A percentile compares a stretch with the other conserved stretches of the same genome.
Evolutionary conservation across 2,329 filamentous ascomycete species (phyloP).

Genomic region (Ceratocystis papillata): DNA sequence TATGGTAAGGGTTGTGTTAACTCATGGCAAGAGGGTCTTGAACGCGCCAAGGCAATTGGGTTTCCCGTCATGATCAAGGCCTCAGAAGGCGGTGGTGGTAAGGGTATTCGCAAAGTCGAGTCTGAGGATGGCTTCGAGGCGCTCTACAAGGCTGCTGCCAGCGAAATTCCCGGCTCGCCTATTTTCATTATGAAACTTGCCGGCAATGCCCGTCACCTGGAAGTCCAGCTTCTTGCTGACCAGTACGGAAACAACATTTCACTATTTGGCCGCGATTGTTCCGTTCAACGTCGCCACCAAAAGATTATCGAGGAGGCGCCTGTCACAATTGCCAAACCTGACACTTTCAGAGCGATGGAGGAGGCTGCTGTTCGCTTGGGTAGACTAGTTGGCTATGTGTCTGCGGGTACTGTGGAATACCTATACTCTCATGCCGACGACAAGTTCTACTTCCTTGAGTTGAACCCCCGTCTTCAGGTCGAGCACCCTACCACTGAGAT

Average conservation of each 20-base stretch:
- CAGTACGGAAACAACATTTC: slow-evolving; percentile 99
- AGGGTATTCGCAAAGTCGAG: slow-evolving; percentile 94
- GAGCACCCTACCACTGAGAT: slow-evolving; percentile 99
- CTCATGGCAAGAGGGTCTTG: slow-evolving; percentile 79
- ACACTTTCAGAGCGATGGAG: slow-evolving; percentile 94
- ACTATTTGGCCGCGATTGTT: slow-evolving; percentile 95
- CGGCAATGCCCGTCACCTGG: slow-evolving; percentile 88
- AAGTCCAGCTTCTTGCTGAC: slow-evolving; percentile 93
- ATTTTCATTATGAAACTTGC: slow-evolving; percentile 99
- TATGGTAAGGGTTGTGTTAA: slow-evolving; percentile 87
- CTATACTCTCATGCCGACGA: slow-evolving; percentile 95
- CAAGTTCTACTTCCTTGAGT: slow-evolving; percentile 98
- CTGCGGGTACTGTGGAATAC: slow-evolving; percentile 96
- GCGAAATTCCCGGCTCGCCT: slow-evolving; percentile 93
- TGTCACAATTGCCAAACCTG: slow-evolving; percentile 82
- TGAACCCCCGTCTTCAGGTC: slow-evolving; percentile 98
- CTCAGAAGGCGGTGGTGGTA: slow-evolving; percentile 97
- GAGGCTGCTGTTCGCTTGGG: slow-evolving; percentile 89
- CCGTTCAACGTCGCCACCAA: slow-evolving; percentile 94
- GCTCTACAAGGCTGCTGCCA: slow-evolving; percentile 90
- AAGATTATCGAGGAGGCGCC: slow-evolving; percentile 99
- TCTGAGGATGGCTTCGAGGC: slow-evolving; percentile 72
- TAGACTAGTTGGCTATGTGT: slow-evolving; percentile 92
- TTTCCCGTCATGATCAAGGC: slow-evolving; percentile 99
- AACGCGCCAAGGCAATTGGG: slow-evolving; percentile 78